Base-by-base conservation (phyloP, 75 land plant species). In the Selaginella tamariscina region DNA sequence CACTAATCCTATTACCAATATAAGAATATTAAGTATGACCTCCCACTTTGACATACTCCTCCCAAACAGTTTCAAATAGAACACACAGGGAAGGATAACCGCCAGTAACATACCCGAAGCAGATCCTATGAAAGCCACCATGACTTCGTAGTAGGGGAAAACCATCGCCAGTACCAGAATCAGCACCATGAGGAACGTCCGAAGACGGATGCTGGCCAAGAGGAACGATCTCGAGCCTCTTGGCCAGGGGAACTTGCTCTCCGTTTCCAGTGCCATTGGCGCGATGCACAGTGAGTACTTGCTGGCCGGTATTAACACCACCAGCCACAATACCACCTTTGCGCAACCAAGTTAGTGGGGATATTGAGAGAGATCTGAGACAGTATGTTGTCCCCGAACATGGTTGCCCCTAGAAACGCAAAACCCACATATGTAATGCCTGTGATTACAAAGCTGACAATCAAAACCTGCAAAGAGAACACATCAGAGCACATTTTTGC, bases 341-440 rank as follows among this genome's bases (percentile, higher is more conserved):
- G 87, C 82, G 24, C 67, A 13, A 84, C 22, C 1, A 77, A 76
- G 32, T 82, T 77, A 11, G 20, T 79, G 0, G 89, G 91, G 87
- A 87, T 87, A 78, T 78, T 87, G 18, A 87, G 83, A 21, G 91
- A 84, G 29, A 87, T 78, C 60, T 87, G 91, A 33, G 88, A 66
- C 18, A 55, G 69, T 29, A 85, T 82, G 0, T 49, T 26, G 0
- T 80, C 75, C 11, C 87, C 88, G 54, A 85, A 87, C 60, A n/a
- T n/a, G n/a, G 80, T 76, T 18, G 88, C 91, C 0, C 88, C 91
- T 69, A 74, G 69, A 78, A 85, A 80, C 5, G 81, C 91, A 22
- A 87, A 72, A 13, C 77, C 64, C 20, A 78, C 72, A 85, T 85
- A 1, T 79, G 64, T 21, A 11, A 65, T 9, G 1, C 80, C 82